A percentile compares a stretch with the other conserved stretches of the same genome.
Conservation (phyloP, 768 basidiomycete genomes). For the Phlebiopsis gigantea region DNA sequence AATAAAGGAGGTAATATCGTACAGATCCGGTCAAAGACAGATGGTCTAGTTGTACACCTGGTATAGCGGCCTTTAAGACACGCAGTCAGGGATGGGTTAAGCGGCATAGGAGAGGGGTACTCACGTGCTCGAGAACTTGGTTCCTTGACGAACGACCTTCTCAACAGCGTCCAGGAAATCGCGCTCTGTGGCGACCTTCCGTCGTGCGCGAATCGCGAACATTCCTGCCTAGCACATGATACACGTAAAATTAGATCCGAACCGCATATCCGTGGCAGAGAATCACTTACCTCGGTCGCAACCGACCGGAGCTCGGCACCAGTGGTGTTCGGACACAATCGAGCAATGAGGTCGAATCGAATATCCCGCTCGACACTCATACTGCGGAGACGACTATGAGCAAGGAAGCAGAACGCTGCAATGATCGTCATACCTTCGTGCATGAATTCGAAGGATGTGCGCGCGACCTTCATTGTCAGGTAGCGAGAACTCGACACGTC, state of each 20-base stretch:
- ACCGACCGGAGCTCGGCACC: constrained; percentile 98
- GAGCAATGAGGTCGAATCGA: constrained; percentile 94
- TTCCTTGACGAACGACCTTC: constrained; percentile 96
- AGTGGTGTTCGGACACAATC: constrained; percentile 95
- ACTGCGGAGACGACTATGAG: constrained; percentile 33
- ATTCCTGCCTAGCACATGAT: constrained; percentile 77
- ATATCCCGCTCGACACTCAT: constrained; percentile 98
- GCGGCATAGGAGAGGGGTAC: constrained; percentile 29
- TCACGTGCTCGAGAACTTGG: constrained; percentile 96
- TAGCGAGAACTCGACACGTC: constrained; percentile 93
- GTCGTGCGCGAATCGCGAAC: constrained; percentile 95
- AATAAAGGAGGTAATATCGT: constrained; percentile 5
- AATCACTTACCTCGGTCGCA: constrained; percentile 75
- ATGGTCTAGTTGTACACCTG: constrained; percentile 94
- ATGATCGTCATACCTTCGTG: constrained; percentile 59
- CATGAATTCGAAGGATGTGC: constrained; percentile 95
- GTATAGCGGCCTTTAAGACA: constrained; percentile 64
- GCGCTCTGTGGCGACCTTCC: constrained; percentile 95
- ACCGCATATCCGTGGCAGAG: neutral
- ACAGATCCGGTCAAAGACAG: constrained; percentile 8
- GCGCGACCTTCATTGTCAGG: constrained; percentile 96
- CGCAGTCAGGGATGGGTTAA: constrained; percentile 7
- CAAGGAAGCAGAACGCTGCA: neutral
- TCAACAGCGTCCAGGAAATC: constrained; percentile 98
- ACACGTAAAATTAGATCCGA: constrained; percentile 1